Base-by-base conservation (phyloP, 345 rosid genomes). In the Salix udensis region DNA sequence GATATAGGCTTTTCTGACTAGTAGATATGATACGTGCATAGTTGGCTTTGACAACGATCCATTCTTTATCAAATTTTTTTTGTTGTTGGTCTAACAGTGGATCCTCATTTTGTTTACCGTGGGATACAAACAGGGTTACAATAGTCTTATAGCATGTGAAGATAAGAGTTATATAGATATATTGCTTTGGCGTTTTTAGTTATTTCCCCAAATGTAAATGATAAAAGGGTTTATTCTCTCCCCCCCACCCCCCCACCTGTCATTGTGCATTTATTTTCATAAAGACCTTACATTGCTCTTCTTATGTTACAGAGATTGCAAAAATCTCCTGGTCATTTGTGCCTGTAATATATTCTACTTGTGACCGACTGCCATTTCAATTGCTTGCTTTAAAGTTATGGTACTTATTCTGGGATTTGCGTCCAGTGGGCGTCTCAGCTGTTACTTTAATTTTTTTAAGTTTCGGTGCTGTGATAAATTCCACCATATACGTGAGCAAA, bases 131-230 rank as follows among this genome's bases (percentile, higher is more conserved):
- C 2, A 61, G 50, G 74, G 61, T 34, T 34, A 60, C 26, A 21
- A 8, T 78, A 82, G 80, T 60, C 67, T 66, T 28, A 72, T 74
- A 61, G 74, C 40, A 26, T 62, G 55, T 68, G 37, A 6, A 78
- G 75, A 39, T 76, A 67, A 40, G 39, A 67, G 24, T 67, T 66
- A 1, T 28, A 76, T 42, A 58, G 73, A 69, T 37, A 69, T 37
- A 62, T 36, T 36, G 67, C 48, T 19, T 67, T 8, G 50, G 23
- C 9, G 1, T 61, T 71, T 67, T 37, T 65, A 21, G 14, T 19
- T 23, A 15, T 40, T 37, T 37, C 24, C 72, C 78, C 19, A 23
- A 30, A 36, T 76, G 79, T 75, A 75, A 68, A 80, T 77, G 80
- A 62, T 67, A 74, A 3, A 58, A 10, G 64, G 83, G 74, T 53